Evolutionary conservation across 75 land plant genomes (phyloP), one percentile per base, ranked within the genome.

Genomic region (Pinus albicaulis): DNA sequence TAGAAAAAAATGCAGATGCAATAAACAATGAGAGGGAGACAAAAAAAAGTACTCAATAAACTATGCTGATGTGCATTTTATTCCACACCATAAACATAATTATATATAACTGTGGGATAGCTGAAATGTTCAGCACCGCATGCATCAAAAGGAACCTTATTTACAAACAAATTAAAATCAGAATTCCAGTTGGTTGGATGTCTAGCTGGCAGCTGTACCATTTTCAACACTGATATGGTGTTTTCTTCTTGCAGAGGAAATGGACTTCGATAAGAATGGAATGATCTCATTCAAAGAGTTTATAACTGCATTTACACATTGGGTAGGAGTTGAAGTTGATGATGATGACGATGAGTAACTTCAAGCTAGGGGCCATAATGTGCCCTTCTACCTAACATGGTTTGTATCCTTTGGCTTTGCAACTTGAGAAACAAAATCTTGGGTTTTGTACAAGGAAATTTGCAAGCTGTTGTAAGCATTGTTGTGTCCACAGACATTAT

Each of bases 241-340:
- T 59, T 13, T 25, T 25, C 31, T 68, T 53, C 55, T 57, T 88
- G 83, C 89, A 91, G 93, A 81, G 59, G 93, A 91, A 65, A 89
- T 91, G 91, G 93, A 89, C 65, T 86, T 84, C 82, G 77, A 82
- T 74, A 86, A 76, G 48, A 78, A 76, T 74, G 89, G 93, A 63
- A 73, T 64, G 76, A 79, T 84, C 59, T 80, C 82, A 55, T 91
- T 91, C 76, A 89, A 89, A 80, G 93, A 91, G 81, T 91, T 89
- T 44, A 80, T 91, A 63, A 86, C 86, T 72, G 81, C 85, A 25
- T 86, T 91, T 53, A 84, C 84, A 25, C 76, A 87, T 58, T 91
- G 93, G 93, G 89, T 91, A 26, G 93, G 93, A 22, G 55, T 89
- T 22, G 87, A 91, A 13, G 73, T 59, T 48, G 88, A 87, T 31